phyloP scores from a whole-genome alignment of 1,139 yeast species.

The Kluyveromyces marxianus region DNA sequence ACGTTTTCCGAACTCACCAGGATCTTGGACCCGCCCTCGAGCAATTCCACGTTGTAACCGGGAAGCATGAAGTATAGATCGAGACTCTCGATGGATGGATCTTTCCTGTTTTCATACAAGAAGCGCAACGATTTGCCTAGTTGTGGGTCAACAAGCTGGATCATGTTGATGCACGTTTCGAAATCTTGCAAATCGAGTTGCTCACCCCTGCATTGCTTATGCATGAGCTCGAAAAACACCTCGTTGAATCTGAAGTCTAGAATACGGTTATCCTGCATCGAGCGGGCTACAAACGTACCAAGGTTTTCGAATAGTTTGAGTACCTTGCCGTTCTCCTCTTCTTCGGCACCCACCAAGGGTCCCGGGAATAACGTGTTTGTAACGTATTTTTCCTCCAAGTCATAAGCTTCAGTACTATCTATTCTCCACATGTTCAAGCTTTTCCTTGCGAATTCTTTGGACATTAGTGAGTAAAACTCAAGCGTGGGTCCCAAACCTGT shows the following conservation, averaged over 20 bases:
- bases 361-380: constrained; percentile 64
- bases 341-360: constrained; percentile 41
- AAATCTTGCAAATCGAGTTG: constrained; percentile 7
- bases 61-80: constrained; percentile 67
- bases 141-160: constrained; percentile 50
- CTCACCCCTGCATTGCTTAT: constrained; percentile 13
- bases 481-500: constrained; percentile 94
- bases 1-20: constrained; percentile 49
- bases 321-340: constrained; percentile 36
- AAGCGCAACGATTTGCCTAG: constrained; percentile 55
- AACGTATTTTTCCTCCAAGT: constrained; percentile 37
- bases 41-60: constrained; percentile 58
- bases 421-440: constrained; percentile 66
- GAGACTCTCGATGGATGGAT: constrained; percentile 37
- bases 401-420: constrained; percentile 19
- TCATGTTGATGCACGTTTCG: constrained; percentile 35
- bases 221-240: constrained; percentile 51
- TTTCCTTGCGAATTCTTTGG: constrained; percentile 59
- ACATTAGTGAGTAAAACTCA: constrained; percentile 81
- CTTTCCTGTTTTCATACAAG: constrained; percentile 38
- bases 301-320: constrained; percentile 54
- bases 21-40: constrained; percentile 46
- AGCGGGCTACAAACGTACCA: constrained; percentile 82
- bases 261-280: constrained; percentile 77
- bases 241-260: constrained; percentile 76